phyloP scores from a whole-genome alignment of 2,329 filamentous ascomycete species.

The Fusarium sp. region DNA sequence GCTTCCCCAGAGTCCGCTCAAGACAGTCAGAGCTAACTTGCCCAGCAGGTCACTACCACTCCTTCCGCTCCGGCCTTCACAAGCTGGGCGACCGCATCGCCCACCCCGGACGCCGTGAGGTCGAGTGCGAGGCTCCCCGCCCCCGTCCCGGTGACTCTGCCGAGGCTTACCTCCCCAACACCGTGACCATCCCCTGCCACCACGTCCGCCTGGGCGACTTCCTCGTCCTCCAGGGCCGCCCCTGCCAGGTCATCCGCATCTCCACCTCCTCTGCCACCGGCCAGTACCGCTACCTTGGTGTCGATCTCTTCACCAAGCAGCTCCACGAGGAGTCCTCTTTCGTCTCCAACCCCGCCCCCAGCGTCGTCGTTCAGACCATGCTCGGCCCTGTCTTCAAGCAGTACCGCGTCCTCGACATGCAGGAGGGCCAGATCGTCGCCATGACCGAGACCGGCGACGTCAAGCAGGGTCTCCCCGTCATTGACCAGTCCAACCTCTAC shows the following conservation, averaged over 20 bases:
- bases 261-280: slow-evolving; percentile 97
- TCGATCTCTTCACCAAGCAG: slow-evolving; percentile 99
- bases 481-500: slow-evolving; percentile 94
- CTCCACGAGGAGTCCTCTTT: slow-evolving; percentile 98
- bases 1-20: neutral
- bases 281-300: slow-evolving; percentile 99
- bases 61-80: slow-evolving; percentile 65
- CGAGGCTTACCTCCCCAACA: slow-evolving; percentile 70
- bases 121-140: slow-evolving; percentile 53
- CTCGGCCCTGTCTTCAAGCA: slow-evolving; percentile 99
- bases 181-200: slow-evolving; percentile 98
- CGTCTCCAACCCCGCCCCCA: slow-evolving; percentile 95
- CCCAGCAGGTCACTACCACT: slow-evolving; percentile 66
- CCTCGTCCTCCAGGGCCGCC: slow-evolving; percentile 97
- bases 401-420: slow-evolving; percentile 98
- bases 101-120: slow-evolving; percentile 60
- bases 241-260: slow-evolving; percentile 99
- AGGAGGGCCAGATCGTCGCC: slow-evolving; percentile 86
- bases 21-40: slow-evolving; percentile 35
- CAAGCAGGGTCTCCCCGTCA: slow-evolving; percentile 93
- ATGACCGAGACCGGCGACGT: slow-evolving; percentile 99
- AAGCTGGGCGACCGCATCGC: slow-evolving; percentile 67
- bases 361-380: slow-evolving; percentile 99
- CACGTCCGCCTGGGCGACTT: slow-evolving; percentile 99
- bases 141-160: slow-evolving; percentile 43